Conservation (phyloP, 345 rosid genomes). For the Lumnitzera racemosa region DNA sequence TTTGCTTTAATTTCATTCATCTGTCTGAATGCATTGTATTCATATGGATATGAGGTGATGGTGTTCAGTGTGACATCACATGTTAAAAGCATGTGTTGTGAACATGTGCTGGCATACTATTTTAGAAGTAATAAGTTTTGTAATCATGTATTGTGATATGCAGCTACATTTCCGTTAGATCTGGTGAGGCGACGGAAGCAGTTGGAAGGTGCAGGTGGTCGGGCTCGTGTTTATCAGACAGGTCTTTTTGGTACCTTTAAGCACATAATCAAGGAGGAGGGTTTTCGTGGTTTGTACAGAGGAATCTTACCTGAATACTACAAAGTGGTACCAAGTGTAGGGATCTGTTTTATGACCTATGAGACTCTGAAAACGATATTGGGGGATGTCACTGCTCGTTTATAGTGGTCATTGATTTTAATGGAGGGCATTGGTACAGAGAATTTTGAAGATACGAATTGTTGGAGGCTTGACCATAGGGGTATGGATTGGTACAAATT, state of each 20-base stretch:
- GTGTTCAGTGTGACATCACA: no score
- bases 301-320: slow-evolving; percentile 90
- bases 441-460: no score
- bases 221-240: slow-evolving; percentile 58
- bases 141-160: slow-evolving; percentile 9
- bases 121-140: background rate
- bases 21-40: no score
- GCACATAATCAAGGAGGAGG: slow-evolving; percentile 60
- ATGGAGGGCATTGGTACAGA: background rate
- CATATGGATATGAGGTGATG: no score
- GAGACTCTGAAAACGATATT: slow-evolving; percentile 71
- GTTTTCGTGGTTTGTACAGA: slow-evolving; percentile 68
- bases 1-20: no score
- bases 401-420: slow-evolving; percentile 14
- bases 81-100: no score
- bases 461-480: no score
- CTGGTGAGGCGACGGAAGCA: slow-evolving; percentile 94
- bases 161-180: slow-evolving; percentile 91
- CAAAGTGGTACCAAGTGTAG: slow-evolving; percentile 93
- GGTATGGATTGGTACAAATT: no score
- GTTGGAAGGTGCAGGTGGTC: slow-evolving; percentile 81
- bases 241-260: slow-evolving; percentile 65
- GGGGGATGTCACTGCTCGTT: slow-evolving; percentile 28
- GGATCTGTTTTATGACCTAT: slow-evolving; percentile 92
- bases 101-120: no score